These are phyloP conservation scores for Spathaspora hagerdaliae DNA, from an alignment of 805 yeast species.

Conservation along the genomic window DNA sequence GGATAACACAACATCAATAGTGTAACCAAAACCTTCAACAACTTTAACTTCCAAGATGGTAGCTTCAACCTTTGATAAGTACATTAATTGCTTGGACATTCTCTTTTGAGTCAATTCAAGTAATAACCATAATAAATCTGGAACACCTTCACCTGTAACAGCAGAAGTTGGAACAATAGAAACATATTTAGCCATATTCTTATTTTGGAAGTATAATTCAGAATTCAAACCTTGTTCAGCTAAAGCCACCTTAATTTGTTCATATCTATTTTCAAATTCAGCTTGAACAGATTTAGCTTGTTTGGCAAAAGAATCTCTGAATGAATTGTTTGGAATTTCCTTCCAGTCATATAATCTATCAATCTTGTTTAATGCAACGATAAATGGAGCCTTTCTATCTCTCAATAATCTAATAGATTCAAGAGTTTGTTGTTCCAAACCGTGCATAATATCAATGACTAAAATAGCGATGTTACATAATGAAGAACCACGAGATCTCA, in stretches of 20 bases:
- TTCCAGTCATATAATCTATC: conserved; percentile 98
- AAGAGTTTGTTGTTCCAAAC: conserved; percentile 94
- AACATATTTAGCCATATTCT: conserved; percentile 87
- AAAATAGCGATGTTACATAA: conserved; percentile 98
- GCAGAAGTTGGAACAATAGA: conserved; percentile 99
- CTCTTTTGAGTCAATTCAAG: conserved; percentile 96
- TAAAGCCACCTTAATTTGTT: conserved; percentile 80
- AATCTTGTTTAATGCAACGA: conserved; percentile 95
- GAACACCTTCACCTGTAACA: conserved; percentile 99
- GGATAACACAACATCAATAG: conserved; percentile 96
- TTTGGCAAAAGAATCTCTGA: conserved; percentile 86
- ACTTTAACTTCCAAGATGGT: conserved; percentile 97
- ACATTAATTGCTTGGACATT: conserved; percentile 98
- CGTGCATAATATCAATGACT: conserved; percentile 99
- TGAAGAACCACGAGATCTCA: conserved; percentile 98
- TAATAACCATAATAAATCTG: conserved; percentile 93
- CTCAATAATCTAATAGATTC: conserved; percentile 90
- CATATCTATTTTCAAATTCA: conserved; percentile 86
- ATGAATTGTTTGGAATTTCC: conserved; percentile 82
- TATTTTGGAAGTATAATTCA: conserved; percentile 93
- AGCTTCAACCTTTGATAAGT: conserved; percentile 89
- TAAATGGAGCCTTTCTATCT: conserved; percentile 96
- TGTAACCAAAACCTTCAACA: conserved; percentile 97
- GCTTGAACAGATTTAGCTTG: conserved; percentile 84
- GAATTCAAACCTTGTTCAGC: conserved; percentile 99